Evolutionary conservation across 1,139 yeast genomes (phyloP), one percentile per base, ranked within the genome.

Genomic region (Pneumocystis murina): DNA sequence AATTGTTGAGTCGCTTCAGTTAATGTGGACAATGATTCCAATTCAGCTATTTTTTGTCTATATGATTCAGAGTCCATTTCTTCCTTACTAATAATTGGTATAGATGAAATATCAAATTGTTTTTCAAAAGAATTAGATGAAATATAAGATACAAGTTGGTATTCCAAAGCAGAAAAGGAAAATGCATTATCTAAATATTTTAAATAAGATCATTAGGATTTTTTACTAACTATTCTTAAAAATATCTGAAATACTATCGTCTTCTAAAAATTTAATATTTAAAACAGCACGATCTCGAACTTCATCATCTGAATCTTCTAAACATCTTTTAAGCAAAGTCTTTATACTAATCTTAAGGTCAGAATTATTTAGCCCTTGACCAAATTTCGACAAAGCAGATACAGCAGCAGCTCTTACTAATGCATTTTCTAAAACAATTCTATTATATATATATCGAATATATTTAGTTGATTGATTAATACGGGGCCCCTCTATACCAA

Each of bases 211-310:
- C 41, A 14, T 35, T 28, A 39, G 89, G 80, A 28, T 68, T 86
- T 82, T 61, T 75, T 24, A 58, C 60, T 10, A 10, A 58, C 60
- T 24, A 30, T 20, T 38, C 74, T 38, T 38, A 3, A 58, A 16
- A 58, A 58, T 24, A 59, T 73, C 71, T 54, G 82, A 79, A 64
- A 81, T 81, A 62, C 79, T 77, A 57, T 80, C 77, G 64, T 77
- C 74, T 59, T 78, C 79, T 66, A 89, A 81, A 68, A 91, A 82
- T 68, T 83, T 81, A 72, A 91, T 79, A 3, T 95, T 85, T 68
- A 92, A 79, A 1, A 96, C 89, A 8, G 98, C 97, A 73, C 99
- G 85, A 74, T 92, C 99, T 78, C 99, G 88, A 55, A 94, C 98
- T 76, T 92, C 99, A 75, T 92, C 98, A 73, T 92, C 96, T 61